Conservation (phyloP, 306 rosid species). For the Calophaca sinica region DNA sequence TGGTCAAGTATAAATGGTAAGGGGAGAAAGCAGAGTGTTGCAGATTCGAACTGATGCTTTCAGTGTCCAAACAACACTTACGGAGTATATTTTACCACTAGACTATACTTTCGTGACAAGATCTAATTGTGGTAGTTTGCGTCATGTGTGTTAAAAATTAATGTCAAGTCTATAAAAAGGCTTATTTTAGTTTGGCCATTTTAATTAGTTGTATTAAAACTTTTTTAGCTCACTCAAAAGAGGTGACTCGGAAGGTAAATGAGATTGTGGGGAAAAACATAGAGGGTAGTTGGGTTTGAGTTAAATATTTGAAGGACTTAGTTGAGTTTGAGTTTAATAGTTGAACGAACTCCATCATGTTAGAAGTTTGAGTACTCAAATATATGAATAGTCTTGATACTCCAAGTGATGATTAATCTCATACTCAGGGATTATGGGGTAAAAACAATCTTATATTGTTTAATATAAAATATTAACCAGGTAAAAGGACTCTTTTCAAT, state of each 20-base stretch:
- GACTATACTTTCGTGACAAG: too few relatives aligned
- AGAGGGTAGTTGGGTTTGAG: background rate
- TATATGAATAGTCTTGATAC: background rate
- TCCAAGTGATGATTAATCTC: background rate
- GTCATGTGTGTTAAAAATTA: background rate
- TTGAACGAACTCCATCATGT: background rate
- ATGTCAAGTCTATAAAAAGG: background rate
- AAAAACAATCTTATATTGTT: background rate
- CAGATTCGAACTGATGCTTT: too few relatives aligned
- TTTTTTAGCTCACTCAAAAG: background rate
- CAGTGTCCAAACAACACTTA: too few relatives aligned
- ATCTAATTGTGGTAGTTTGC: background rate
- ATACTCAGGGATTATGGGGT: background rate
- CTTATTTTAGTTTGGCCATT: background rate
- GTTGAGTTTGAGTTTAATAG: too few relatives aligned
- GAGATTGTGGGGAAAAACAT: too few relatives aligned
- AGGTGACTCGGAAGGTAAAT: background rate
- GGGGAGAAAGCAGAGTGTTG: too few relatives aligned
- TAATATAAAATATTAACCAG: background rate
- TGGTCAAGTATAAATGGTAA: too few relatives aligned
- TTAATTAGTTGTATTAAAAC: background rate
- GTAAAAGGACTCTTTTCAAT: background rate
- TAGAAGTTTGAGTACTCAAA: background rate
- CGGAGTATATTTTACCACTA: too few relatives aligned
- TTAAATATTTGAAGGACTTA: too few relatives aligned